These are phyloP conservation scores for Bauhinia variegata DNA, from an alignment of 306 rosid genomes.

Conservation along the genomic window DNA sequence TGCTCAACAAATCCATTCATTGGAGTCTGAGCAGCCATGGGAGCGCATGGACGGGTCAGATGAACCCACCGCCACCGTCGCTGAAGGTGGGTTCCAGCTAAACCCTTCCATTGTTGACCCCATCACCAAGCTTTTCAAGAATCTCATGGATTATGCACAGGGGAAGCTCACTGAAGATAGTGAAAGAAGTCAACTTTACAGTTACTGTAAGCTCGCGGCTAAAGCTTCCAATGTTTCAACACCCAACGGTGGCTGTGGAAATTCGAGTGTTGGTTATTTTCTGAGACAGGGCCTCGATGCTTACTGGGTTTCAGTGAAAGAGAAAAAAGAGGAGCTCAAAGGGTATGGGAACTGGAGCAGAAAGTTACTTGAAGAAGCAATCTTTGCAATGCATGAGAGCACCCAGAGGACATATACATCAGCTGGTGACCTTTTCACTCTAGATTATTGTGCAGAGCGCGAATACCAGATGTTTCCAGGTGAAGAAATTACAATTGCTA, in stretches of 20 bases:
- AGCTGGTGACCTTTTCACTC: constrained; percentile 66
- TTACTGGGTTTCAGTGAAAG: constrained; percentile 53
- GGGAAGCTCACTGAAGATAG: constrained; percentile 43
- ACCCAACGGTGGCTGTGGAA: constrained; percentile 36
- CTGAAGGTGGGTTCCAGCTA: constrained; percentile 77
- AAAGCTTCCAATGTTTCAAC: constrained; percentile 41
- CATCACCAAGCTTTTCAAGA: constrained; percentile 64
- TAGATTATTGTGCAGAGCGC: constrained; percentile 80
- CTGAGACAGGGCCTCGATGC: constrained; percentile 64
- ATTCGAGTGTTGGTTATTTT: constrained; percentile 70
- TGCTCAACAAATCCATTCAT: constrained; percentile 69
- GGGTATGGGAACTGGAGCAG: constrained; percentile 67
- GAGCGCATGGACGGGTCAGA: constrained; percentile 90
- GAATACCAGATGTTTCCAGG: constrained; percentile 90
- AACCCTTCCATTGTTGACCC: constrained; percentile 59
- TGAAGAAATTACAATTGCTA: constrained; percentile 85
- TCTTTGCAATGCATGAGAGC: constrained; percentile 78
- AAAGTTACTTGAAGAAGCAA: constrained; percentile 63
- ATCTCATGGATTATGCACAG: constrained; percentile 74
- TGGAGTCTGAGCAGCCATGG: constrained; percentile 84
- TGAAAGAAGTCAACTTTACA: constrained; percentile 34
- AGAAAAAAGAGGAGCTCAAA: constrained; percentile 44
- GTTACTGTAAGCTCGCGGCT: constrained; percentile 33
- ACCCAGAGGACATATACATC: constrained; percentile 87
- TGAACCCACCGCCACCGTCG: constrained; percentile 59